Evolutionary conservation across 768 basidiomycete genomes (phyloP).

Genomic region (Mycena olivaceomarginata): DNA sequence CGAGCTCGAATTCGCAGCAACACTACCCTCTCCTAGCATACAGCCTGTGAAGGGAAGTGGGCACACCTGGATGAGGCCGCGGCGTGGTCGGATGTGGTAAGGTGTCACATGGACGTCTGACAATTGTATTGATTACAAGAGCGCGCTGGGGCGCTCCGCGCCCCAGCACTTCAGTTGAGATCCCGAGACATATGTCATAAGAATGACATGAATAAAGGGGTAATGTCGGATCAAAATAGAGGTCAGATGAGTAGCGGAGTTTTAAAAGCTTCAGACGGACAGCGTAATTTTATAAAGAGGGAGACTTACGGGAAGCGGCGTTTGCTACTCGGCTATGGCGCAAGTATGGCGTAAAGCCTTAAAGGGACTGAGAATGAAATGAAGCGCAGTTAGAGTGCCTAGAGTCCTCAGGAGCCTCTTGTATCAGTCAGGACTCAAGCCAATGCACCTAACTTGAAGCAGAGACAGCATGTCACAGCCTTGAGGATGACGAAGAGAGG

Average conservation of each 20-base stretch:
- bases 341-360: too few relatives aligned
- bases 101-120: constrained; percentile 20
- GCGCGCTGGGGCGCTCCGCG: too few relatives aligned
- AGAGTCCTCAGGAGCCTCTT: neutral
- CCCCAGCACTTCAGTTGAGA: too few relatives aligned
- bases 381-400: constrained; percentile 18
- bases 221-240: too few relatives aligned
- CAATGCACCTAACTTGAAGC: constrained; percentile 10
- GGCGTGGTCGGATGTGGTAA: constrained; percentile 8
- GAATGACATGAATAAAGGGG: too few relatives aligned
- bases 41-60: constrained; percentile 24
- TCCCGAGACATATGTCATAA: too few relatives aligned
- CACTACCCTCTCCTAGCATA: neutral
- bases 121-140: constrained; percentile 9
- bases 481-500: constrained; percentile 20
- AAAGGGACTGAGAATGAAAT: constrained; percentile 29
- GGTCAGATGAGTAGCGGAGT: too few relatives aligned
- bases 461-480: too few relatives aligned
- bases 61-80: neutral
- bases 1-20: too few relatives aligned
- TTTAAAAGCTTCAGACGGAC: too few relatives aligned
- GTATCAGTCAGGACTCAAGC: neutral
- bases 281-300: too few relatives aligned
- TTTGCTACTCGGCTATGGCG: constrained; percentile 23
- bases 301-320: constrained; percentile 5